Conservation (phyloP, 2,329 filamentous ascomycete species). For the Penicillium sp. region DNA sequence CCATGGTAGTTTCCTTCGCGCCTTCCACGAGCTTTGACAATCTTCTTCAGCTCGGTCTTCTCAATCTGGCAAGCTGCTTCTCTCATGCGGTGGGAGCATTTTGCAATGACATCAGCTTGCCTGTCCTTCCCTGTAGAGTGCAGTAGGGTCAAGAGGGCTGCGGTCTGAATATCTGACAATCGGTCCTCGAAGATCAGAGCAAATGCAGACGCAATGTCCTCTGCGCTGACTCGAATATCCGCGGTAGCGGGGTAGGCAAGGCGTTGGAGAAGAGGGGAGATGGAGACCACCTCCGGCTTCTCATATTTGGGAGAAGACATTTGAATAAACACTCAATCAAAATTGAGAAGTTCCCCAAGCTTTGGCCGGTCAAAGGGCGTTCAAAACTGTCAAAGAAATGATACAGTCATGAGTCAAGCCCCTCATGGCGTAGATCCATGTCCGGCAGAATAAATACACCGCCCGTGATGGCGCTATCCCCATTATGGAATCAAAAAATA, state of each 20-base stretch:
- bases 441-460: conserved; percentile 29
- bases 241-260: conserved; percentile 54
- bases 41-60: conserved; percentile 62
- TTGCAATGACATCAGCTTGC: conserved; percentile 81
- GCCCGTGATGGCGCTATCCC: conserved; percentile 21
- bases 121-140: conserved; percentile 90
- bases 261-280: conserved; percentile 55
- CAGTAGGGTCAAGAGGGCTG: conserved; percentile 84
- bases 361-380: conserved; percentile 1
- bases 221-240: conserved; percentile 65
- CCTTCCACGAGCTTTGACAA: conserved; percentile 66
- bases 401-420: conserved; percentile 24
- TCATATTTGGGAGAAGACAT: conserved; percentile 36
- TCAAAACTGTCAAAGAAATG: conserved; percentile 3
- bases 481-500: conserved; percentile 33
- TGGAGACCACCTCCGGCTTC: conserved; percentile 50
- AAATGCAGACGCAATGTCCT: conserved; percentile 88
- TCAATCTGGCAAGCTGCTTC: conserved; percentile 77
- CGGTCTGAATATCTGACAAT: conserved; percentile 85
- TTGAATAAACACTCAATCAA: neutral
- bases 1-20: conserved; percentile 78
- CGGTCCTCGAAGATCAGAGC: conserved; percentile 90
- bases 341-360: neutral
- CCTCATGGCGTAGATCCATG: conserved; percentile 19
- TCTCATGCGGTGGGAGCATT: conserved; percentile 84